Base-by-base conservation (phyloP, 441 rosid species). In the Arabidopsis hybrid region DNA sequence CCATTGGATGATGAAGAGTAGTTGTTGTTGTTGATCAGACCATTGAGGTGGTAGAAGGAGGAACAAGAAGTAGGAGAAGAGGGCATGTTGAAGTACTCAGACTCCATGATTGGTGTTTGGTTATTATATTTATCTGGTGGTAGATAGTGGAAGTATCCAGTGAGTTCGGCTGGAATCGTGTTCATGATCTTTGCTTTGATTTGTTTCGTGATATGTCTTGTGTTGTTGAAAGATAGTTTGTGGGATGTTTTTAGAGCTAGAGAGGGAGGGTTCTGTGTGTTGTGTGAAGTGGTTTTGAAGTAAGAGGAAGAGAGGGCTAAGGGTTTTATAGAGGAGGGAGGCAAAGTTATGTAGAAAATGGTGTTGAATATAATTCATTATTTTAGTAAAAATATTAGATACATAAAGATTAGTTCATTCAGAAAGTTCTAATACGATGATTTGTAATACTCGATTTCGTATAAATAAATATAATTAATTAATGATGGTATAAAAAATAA, bases 91-190 rank as follows among this genome's bases (percentile, higher is more conserved):
- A 85, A 80, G 76, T 80, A 82, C 32, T 83, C 73, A 2, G 84
- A 78, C 56, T 73, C 52, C 56, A 68, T 83, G 57, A 67, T 56
- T 18, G 68, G 78, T 53, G 66, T 66, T 42, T 77, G 67, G 59
- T 66, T 71, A 52, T 65, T 61, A 61, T 76, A 76, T 5, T 78
- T 83, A 59, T 84, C 92, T 0, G 86, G 79, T n/a, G 83, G 39
- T 13, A 85, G 72, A 74, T 78, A 85, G 42, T 83, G 87, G 72
- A 83, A 73, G 60, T 67, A 69, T 69, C 88, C 93, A 17, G 83
- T 60, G 65, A 90, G 52, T 58, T 90, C 91, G 16, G 65, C 85
- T 17, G 88, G 83, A 77, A 81, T 67, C 86, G 89, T 89, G 83
- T 78, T 75, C 78, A 67, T 72, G 55, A 50, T 57, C 38, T 65